phyloP scores from a whole-genome alignment of 2,329 filamentous ascomycete species.

The Paramyrothecium sp. region DNA sequence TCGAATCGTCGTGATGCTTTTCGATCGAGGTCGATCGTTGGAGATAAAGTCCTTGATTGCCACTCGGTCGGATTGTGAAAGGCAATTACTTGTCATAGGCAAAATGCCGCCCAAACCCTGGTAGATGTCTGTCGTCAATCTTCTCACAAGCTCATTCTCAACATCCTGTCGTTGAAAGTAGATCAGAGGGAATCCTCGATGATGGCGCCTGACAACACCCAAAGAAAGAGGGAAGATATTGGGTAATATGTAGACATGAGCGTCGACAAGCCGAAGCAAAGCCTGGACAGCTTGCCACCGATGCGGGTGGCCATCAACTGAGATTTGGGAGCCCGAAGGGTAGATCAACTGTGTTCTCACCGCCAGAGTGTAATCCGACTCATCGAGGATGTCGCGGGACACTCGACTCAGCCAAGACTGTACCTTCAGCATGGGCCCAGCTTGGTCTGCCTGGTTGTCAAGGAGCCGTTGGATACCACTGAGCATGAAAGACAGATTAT shows the following conservation, averaged over 20 bases:
- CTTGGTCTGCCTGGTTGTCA: conserved; percentile 42
- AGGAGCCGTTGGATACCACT: conserved; percentile 58
- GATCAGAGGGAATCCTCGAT: conserved; percentile 40
- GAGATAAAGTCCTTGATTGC: conserved; percentile 22
- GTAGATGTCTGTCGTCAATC: conserved; percentile 18
- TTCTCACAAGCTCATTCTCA: conserved; percentile 38
- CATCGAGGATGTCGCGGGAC: conserved; percentile 64
- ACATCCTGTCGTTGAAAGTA: conserved; percentile 51
- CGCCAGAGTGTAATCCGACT: conserved; percentile 57
- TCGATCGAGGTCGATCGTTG: conserved; percentile 6
- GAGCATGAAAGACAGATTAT: conserved; percentile 63
- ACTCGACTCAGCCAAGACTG: conserved; percentile 49
- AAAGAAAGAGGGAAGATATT: conserved; percentile 26
- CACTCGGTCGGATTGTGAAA: conserved; percentile 16
- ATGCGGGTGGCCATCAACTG: conserved; percentile 52
- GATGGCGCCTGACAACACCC: conserved; percentile 31
- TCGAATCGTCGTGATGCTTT: conserved; percentile 10
- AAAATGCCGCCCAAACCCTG: conserved; percentile 17
- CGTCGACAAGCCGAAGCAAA: conserved; percentile 39
- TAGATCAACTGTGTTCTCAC: conserved; percentile 59
- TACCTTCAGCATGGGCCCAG: conserved; percentile 46
- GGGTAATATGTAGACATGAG: conserved; percentile 34
- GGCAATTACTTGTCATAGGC: conserved; percentile 14
- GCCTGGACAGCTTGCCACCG: conserved; percentile 47
- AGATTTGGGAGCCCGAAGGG: conserved; percentile 47